Evolutionary conservation across 768 basidiomycete species (phyloP).

Genomic region (Imleria badia): DNA sequence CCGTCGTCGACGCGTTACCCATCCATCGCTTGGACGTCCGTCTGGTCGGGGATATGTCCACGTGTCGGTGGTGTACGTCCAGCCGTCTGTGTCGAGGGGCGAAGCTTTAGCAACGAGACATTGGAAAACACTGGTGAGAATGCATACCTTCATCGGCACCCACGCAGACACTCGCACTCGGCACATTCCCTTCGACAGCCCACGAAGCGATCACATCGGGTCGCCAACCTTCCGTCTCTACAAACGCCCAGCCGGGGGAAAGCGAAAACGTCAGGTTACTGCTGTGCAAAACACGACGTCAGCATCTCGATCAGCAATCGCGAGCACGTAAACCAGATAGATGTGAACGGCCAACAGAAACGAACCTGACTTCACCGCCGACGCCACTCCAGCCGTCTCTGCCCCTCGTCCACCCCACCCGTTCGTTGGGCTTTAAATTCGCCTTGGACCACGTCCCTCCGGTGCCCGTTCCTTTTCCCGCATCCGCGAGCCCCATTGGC

Average conservation of each 20-base stretch:
- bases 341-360: not conserved
- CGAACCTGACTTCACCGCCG: constrained; percentile 8
- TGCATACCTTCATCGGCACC: constrained; percentile 30
- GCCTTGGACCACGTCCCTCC: constrained; percentile 16
- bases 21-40: constrained; percentile 42
- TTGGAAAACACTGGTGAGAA: not conserved
- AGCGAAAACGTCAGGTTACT: constrained; percentile 82
- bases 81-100: constrained; percentile 43
- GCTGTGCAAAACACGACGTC: constrained; percentile 39
- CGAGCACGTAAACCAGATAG: not conserved
- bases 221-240: constrained; percentile 77
- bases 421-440: constrained; percentile 10
- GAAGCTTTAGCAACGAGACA: not conserved
- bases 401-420: constrained; percentile 10
- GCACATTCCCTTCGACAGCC: constrained; percentile 32
- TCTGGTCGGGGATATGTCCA: constrained; percentile 56
- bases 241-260: constrained; percentile 71
- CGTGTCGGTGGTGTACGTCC: constrained; percentile 78
- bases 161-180: constrained; percentile 4
- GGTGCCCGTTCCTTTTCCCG: not conserved
- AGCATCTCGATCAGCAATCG: not conserved
- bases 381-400: constrained; percentile 17
- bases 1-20: constrained; percentile 62
- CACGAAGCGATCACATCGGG: constrained; percentile 61
- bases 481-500: not conserved